Conservation (phyloP, 805 yeast species). For the Saccharomycopsis microspora region DNA sequence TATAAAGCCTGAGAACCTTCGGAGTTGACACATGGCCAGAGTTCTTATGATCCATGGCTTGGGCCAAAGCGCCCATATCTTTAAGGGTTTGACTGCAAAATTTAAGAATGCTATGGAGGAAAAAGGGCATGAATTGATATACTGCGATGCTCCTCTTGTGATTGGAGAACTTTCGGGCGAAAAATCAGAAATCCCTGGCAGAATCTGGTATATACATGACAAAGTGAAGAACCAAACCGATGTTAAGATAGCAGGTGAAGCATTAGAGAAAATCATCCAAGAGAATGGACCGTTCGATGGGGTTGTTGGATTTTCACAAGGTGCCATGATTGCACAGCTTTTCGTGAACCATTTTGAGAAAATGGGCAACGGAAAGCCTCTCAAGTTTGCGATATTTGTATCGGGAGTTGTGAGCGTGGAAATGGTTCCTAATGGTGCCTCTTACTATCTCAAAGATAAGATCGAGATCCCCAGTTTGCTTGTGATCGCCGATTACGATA, state of each 20-base stretch:
- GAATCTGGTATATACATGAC: too few relatives aligned
- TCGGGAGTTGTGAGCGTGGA: slow-evolving; percentile 46
- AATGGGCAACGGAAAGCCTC: slow-evolving; percentile 33
- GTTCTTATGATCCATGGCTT: slow-evolving; percentile 70
- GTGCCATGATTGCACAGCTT: slow-evolving; percentile 77
- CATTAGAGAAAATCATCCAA: slow-evolving; percentile 37
- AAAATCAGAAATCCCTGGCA: neutral
- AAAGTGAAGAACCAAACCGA: too few relatives aligned
- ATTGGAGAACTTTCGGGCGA: slow-evolving; percentile 25
- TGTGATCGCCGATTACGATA: slow-evolving; percentile 76
- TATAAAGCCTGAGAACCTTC: too few relatives aligned
- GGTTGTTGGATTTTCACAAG: slow-evolving; percentile 85
- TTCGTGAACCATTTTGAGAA: slow-evolving; percentile 47
- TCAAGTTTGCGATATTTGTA: slow-evolving; percentile 68
- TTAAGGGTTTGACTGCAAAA: slow-evolving; percentile 83
- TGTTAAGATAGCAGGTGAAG: slow-evolving; percentile 26
- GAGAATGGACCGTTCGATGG: slow-evolving; percentile 81
- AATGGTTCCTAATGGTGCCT: slow-evolving; percentile 21
- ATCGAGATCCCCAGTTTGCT: slow-evolving; percentile 40
- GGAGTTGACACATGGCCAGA: too few relatives aligned
- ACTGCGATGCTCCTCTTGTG: slow-evolving; percentile 67
- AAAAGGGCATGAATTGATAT: slow-evolving; percentile 53
- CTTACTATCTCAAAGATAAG: slow-evolving; percentile 21
- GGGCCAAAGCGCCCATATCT: slow-evolving; percentile 72
- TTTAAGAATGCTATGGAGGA: slow-evolving; percentile 62